phyloP scores from a whole-genome alignment of 345 rosid genomes.

The Toxicodendron radicans region DNA sequence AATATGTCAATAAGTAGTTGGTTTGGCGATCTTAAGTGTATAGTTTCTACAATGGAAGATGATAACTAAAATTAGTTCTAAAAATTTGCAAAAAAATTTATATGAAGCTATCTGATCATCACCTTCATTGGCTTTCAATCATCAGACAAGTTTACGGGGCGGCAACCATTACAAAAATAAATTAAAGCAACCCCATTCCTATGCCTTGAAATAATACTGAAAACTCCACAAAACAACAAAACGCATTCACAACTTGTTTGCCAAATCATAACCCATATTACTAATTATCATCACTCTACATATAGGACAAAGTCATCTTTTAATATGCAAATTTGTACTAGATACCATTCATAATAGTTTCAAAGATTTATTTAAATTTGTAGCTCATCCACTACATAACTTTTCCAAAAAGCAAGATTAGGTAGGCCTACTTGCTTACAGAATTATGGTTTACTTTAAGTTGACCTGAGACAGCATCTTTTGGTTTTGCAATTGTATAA shows the following conservation, averaged over 20 bases:
- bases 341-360: not conserved
- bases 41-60: not conserved
- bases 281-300: not conserved
- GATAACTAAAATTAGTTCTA: not conserved
- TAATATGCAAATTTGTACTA: conserved; percentile 7
- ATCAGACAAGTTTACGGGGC: not conserved
- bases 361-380: not conserved
- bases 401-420: not conserved
- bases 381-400: conserved; percentile 13
- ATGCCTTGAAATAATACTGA: not conserved
- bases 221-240: conserved; percentile 2
- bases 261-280: conserved; percentile 15
- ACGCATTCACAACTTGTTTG: conserved; percentile 6
- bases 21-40: not conserved
- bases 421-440: conserved; percentile 3
- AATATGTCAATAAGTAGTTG: no score
- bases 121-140: conserved; percentile 6
- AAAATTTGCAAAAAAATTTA: not conserved
- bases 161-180: conserved; percentile 4
- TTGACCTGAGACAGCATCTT: not conserved
- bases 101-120: conserved; percentile 7
- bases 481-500: not conserved
- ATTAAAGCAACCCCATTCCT: not conserved
- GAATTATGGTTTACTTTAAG: conserved; percentile 9
- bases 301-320: conserved; percentile 4